Percentiles rank a stretch among this genome's conserved stretches.
Conservation (phyloP, 2,329 filamentous ascomycete genomes). For the Ustulina deusta region DNA sequence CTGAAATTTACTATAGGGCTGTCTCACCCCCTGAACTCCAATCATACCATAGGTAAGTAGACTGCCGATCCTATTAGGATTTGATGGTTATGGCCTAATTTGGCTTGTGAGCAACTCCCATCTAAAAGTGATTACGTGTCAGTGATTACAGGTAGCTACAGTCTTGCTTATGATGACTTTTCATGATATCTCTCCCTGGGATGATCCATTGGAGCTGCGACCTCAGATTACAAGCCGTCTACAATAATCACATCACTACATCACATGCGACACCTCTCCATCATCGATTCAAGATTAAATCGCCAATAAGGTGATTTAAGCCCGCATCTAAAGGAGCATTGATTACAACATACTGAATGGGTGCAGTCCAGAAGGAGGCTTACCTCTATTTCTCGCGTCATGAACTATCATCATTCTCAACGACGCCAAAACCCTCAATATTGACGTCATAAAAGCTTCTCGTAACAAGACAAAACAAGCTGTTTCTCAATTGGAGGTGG, state of each 20-base stretch:
- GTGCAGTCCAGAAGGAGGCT: not conserved
- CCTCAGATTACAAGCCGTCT: not conserved
- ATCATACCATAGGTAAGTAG: constrained; percentile 16
- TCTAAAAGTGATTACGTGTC: too few relatives aligned
- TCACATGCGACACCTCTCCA: not conserved
- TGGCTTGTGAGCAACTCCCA: too few relatives aligned
- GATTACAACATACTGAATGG: not conserved
- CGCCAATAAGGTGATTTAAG: not conserved
- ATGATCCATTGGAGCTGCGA: not conserved
- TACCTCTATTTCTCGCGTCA: not conserved
- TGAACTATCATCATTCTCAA: not conserved
- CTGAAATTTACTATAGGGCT: constrained; percentile 26
- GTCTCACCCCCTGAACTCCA: constrained; percentile 2
- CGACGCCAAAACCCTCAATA: not conserved
- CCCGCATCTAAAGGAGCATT: not conserved
- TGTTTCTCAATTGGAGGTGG: not conserved
- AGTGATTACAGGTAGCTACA: not conserved
- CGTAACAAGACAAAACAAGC: not conserved
- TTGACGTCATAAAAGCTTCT: not conserved
- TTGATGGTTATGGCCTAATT: too few relatives aligned
- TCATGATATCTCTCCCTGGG: not conserved
- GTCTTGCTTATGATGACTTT: not conserved
- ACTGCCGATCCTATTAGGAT: constrained; percentile 1
- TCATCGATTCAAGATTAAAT: not conserved
- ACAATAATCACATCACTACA: not conserved